These are phyloP conservation scores for Pichia scutulata DNA, from an alignment of 805 yeast genomes.

Conservation along the genomic window DNA sequence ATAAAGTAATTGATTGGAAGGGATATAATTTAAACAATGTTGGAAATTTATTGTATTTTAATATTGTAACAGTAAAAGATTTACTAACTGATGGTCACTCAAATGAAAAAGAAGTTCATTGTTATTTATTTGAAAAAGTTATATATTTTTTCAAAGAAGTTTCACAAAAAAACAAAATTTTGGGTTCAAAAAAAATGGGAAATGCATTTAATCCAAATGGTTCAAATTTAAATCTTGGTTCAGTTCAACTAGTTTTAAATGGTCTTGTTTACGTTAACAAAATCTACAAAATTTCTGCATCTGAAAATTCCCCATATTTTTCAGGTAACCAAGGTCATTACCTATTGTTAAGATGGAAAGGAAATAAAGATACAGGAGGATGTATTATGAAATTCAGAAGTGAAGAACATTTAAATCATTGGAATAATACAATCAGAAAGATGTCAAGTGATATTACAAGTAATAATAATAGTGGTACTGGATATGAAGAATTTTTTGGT, in stretches of 20 bases:
- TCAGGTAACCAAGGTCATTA: slow-evolving; percentile 38
- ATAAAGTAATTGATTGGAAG: slow-evolving; percentile 84
- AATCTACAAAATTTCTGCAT: slow-evolving; percentile 21
- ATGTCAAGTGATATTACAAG: slow-evolving; percentile 23
- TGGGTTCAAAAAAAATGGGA: slow-evolving; percentile 40
- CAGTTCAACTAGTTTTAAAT: slow-evolving; percentile 20
- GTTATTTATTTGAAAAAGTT: slow-evolving; percentile 73
- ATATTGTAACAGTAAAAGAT: slow-evolving; percentile 61
- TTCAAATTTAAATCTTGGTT: not conserved
- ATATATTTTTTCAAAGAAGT: slow-evolving; percentile 58
- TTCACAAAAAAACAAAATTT: slow-evolving; percentile 41
- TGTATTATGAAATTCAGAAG: slow-evolving; percentile 75
- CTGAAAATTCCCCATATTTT: slow-evolving; percentile 26
- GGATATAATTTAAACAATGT: slow-evolving; percentile 73
- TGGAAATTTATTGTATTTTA: slow-evolving; percentile 78
- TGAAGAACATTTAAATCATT: slow-evolving; percentile 76
- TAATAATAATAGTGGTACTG: not conserved
- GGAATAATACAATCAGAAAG: slow-evolving; percentile 62
- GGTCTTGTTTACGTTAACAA: slow-evolving; percentile 27
- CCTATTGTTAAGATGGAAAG: slow-evolving; percentile 71
- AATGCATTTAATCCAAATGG: slow-evolving; percentile 1
- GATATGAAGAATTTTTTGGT: not conserved
- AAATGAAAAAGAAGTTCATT: slow-evolving; percentile 79
- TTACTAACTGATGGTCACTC: slow-evolving; percentile 42
- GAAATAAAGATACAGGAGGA: slow-evolving; percentile 78